A percentile compares a stretch with the other conserved stretches of the same genome.
Evolutionary conservation across 2,329 filamentous ascomycete species (phyloP).

Genomic region (Septoria petroselini): DNA sequence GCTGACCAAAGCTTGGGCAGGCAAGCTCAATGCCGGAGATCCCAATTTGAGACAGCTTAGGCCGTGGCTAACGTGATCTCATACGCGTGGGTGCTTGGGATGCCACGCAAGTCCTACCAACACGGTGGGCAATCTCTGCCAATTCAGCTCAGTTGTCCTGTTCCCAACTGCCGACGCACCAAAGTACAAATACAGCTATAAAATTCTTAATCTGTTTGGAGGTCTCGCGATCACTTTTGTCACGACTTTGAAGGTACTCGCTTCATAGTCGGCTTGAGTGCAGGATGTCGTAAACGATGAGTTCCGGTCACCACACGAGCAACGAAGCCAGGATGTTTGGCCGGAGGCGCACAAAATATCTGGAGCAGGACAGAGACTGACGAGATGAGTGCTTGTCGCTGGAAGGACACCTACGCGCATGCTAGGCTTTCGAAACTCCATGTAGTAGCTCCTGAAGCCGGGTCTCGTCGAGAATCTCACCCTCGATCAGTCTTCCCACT

Average conservation of each 20-base stretch:
- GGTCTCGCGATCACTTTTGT: slow-evolving; percentile 15
- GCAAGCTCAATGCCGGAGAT: slow-evolving; percentile 13
- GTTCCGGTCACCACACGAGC: too few species aligned
- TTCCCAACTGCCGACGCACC: slow-evolving; percentile 23
- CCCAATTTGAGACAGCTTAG: slow-evolving; percentile 16
- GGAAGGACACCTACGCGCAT: background rate
- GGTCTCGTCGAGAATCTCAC: slow-evolving; percentile 23
- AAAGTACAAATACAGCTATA: slow-evolving; percentile 20
- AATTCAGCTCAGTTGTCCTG: slow-evolving; percentile 8
- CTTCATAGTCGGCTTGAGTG: background rate
- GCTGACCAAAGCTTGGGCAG: slow-evolving; percentile 14
- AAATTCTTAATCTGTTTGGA: slow-evolving; percentile 19
- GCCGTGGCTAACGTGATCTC: slow-evolving; percentile 14
- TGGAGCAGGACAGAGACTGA: too few species aligned
- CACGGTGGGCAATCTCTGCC: background rate
- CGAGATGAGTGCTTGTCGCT: too few species aligned
- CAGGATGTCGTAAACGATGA: too few species aligned
- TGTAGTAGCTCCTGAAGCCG: slow-evolving; percentile 11
- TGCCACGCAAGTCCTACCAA: slow-evolving; percentile 8
- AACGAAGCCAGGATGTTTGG: too few species aligned
- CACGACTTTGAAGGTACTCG: background rate
- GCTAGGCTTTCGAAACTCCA: background rate
- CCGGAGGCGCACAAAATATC: too few species aligned
- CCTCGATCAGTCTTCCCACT: slow-evolving; percentile 22
- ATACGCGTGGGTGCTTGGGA: slow-evolving; percentile 16